phyloP scores from a whole-genome alignment of 2,329 filamentous ascomycete genomes.

The Ascosphaera aggregata region DNA sequence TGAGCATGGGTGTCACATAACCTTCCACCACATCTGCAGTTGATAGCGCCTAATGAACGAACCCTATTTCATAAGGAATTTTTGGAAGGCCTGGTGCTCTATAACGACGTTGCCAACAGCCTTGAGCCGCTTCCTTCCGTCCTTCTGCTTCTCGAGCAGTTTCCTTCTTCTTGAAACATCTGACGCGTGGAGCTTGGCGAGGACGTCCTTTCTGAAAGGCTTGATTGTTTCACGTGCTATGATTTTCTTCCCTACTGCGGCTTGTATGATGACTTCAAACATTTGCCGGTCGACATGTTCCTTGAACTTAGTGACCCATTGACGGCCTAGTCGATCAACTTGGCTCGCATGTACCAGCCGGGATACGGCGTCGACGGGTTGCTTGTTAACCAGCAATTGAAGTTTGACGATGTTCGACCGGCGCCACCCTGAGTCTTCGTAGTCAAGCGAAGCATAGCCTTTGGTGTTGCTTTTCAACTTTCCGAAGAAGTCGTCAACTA shows the following conservation, averaged over 20 bases:
- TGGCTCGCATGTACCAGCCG: conserved; percentile 69
- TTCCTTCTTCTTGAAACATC: conserved; percentile 68
- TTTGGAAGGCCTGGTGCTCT: conserved; percentile 86
- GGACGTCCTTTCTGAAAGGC: conserved; percentile 85
- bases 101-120: conserved; percentile 72
- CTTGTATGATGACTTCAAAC: conserved; percentile 93
- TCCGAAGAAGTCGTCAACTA: conserved; percentile 94
- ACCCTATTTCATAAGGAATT: conserved; percentile 59
- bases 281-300: conserved; percentile 91
- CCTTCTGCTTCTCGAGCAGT: conserved; percentile 89
- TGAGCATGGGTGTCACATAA: not conserved
- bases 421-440: conserved; percentile 83
- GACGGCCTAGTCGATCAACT: conserved; percentile 52
- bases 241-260: conserved; percentile 57
- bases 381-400: conserved; percentile 81
- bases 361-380: conserved; percentile 82
- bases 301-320: conserved; percentile 92
- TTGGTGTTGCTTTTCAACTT: conserved; percentile 87
- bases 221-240: conserved; percentile 89
- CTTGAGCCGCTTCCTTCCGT: conserved; percentile 68
- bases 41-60: not conserved
- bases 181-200: conserved; percentile 78
- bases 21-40: not conserved
- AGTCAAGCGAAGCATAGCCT: conserved; percentile 88
- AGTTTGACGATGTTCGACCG: conserved; percentile 64